A percentile compares a stretch with the other conserved stretches of the same genome.
phyloP scores from a whole-genome alignment of 2,329 filamentous ascomycete genomes.

The Cladorrhinum sp. region DNA sequence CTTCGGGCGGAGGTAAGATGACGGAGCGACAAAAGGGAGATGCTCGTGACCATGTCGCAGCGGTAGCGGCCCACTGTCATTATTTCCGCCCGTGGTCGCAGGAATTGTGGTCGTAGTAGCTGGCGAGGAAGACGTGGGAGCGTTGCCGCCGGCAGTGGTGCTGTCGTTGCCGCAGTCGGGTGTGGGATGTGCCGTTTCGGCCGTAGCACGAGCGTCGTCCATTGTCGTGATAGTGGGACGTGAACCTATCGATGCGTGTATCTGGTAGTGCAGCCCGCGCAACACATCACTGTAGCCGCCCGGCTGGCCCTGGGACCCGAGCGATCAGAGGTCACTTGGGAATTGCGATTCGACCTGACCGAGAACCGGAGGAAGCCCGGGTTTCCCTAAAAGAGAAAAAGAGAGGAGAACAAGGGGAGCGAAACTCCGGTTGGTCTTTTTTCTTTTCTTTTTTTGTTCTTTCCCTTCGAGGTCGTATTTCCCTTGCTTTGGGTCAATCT shows the following conservation, averaged over 20 bases:
- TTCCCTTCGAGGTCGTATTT: neutral
- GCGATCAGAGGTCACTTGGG: neutral
- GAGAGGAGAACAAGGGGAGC: neutral
- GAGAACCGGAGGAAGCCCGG: slow-evolving; percentile 1
- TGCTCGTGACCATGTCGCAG: slow-evolving; percentile 45
- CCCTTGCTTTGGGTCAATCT: neutral
- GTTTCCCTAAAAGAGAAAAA: neutral
- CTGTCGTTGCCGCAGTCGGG: slow-evolving; percentile 12
- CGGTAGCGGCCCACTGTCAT: slow-evolving; percentile 25
- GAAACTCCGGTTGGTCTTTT: neutral
- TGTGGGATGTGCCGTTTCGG: slow-evolving; percentile 25
- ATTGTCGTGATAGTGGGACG: slow-evolving; percentile 30
- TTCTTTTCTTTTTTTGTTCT: neutral
- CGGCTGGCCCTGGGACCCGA: neutral
- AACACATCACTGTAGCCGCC: slow-evolving; percentile 1
- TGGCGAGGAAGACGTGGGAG: slow-evolving; percentile 16
- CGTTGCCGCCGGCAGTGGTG: neutral
- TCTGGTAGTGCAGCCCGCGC: neutral
- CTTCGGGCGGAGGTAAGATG: slow-evolving; percentile 52
- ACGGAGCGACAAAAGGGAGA: slow-evolving; percentile 58
- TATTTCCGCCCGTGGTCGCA: slow-evolving; percentile 16
- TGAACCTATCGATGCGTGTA: neutral
- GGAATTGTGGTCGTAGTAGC: slow-evolving; percentile 13
- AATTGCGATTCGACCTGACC: slow-evolving; percentile 1
- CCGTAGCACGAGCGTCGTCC: slow-evolving; percentile 29